phyloP scores from a whole-genome alignment of 139 green algal species.

The Edaphochlamys debaryana region DNA sequence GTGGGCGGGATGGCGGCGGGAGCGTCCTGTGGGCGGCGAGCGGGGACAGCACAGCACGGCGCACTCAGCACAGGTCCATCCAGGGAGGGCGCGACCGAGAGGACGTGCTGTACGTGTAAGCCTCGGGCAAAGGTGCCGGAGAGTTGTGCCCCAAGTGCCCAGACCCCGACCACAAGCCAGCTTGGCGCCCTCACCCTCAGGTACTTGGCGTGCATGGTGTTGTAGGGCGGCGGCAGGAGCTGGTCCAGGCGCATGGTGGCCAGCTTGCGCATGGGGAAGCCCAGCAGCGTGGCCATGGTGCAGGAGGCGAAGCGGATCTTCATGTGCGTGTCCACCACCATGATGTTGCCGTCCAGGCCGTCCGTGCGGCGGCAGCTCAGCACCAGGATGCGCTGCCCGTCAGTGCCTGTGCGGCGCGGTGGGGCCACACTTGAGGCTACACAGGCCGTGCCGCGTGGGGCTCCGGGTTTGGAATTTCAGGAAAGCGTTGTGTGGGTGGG shows the following conservation, averaged over 20 bases:
- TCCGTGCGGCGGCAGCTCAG: slow-evolving; percentile 31
- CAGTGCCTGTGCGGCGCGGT: slow-evolving; percentile 44
- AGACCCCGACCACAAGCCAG: too few relatives aligned
- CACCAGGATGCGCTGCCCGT: slow-evolving; percentile 41
- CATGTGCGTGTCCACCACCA: slow-evolving; percentile 47
- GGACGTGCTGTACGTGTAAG: too few relatives aligned
- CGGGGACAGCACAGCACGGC: too few relatives aligned
- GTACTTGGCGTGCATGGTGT: slow-evolving; percentile 54
- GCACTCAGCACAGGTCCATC: too few relatives aligned
- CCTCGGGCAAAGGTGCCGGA: too few relatives aligned
- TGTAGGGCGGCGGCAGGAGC: slow-evolving; percentile 53
- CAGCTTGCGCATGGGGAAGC: slow-evolving; percentile 35
- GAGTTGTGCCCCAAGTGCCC: neutral
- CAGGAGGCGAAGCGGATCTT: slow-evolving; percentile 33
- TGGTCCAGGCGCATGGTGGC: slow-evolving; percentile 36
- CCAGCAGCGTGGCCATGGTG: slow-evolving; percentile 33
- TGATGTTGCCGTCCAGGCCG: slow-evolving; percentile 22
- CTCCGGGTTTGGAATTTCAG: too few relatives aligned
- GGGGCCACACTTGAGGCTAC: too few relatives aligned
- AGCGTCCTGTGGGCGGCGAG: too few relatives aligned
- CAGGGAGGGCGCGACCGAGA: too few relatives aligned
- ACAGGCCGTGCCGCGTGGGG: too few relatives aligned
- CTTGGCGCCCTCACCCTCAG: slow-evolving; percentile 52
- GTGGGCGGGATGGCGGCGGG: neutral
- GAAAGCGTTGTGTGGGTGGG: too few relatives aligned